These are phyloP conservation scores for Termitomyces sp. DNA, from an alignment of 768 basidiomycete genomes.

Conservation along the genomic window DNA sequence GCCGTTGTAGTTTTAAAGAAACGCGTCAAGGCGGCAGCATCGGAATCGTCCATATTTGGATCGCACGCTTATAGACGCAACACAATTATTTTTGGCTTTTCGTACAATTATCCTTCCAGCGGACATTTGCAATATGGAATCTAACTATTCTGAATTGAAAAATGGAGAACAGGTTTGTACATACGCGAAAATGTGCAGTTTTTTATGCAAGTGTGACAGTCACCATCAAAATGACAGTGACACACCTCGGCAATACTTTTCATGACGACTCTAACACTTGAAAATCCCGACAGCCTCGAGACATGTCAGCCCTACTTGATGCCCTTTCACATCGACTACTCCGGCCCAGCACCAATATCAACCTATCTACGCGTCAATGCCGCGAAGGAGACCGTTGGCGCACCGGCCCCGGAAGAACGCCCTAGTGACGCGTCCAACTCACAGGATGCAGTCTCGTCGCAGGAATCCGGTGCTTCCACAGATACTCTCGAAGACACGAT, in stretches of 20 bases:
- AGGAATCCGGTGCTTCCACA: neutral
- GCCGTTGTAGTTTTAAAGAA: slow-evolving; percentile 11
- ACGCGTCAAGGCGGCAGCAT: slow-evolving; percentile 11
- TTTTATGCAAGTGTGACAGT: neutral
- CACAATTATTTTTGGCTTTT: neutral
- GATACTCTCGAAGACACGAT: neutral
- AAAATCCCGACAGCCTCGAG: slow-evolving; percentile 2
- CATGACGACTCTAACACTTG: slow-evolving; percentile 8
- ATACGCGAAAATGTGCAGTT: neutral
- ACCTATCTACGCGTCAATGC: slow-evolving; percentile 64
- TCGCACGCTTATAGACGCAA: neutral
- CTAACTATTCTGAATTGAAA: neutral
- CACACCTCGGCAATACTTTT: neutral
- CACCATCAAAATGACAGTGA: neutral
- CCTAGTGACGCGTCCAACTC: slow-evolving; percentile 1
- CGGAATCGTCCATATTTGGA: slow-evolving; percentile 10
- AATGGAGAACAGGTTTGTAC: neutral
- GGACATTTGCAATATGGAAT: neutral
- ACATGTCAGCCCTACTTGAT: slow-evolving; percentile 62
- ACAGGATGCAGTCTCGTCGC: neutral
- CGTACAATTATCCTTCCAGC: neutral
- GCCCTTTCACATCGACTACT: slow-evolving; percentile 75
- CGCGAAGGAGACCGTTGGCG: slow-evolving; percentile 24
- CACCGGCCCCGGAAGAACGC: slow-evolving; percentile 12
- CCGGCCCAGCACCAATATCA: slow-evolving; percentile 66